Base-by-base conservation (phyloP, 164 flowering plant genomes). In the Vitis amurensis region DNA sequence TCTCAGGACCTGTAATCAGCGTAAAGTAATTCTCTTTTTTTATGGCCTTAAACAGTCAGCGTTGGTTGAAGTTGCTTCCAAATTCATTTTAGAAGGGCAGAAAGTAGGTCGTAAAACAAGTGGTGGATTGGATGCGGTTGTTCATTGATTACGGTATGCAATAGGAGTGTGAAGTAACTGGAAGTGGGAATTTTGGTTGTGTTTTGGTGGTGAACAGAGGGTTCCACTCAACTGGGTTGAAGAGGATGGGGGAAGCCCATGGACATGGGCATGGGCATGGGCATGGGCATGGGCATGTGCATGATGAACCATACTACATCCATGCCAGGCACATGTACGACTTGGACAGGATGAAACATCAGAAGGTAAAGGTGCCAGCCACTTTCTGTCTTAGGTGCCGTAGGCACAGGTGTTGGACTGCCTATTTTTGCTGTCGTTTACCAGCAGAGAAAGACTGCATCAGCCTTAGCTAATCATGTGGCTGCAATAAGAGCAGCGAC, bases 241-340 rank as follows among this genome's bases (percentile, higher is more conserved):
- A 87, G 83, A 88, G 85, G 69, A 89, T 86, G 93, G 92, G 93
- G n/a, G 97, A 91, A 65, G 81, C 77, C 30, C 85, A 84, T 74
- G 90, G 79, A 19, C 44, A 31, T 31, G 69, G 69, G 49, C 86
- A 85, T 70, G 93, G 87, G 1, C 93, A 89, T n/a, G n/a, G n/a
- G n/a, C 85, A 84, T 74, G 90, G 79, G 15, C 44, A 31, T 31
- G 69, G 69, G 49, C 86, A 85, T 70, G 93, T 86, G 1, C 93
- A 89, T 67, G 92, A 89, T 61, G 97, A 94, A 61, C 93, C 97
- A 65, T 87, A 53, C 69, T 92, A 94, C 78, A 68, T 94, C 27
- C 98, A 94, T 62, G 92, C 97, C 1, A 89, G 91, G 77, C 98
- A 92, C 81, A 94, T 94, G 98, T 94, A 94, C 80, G 91, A 94